These are phyloP conservation scores for Rhizophagus sp. DNA, from an alignment of 192 early-diverging fungal genomes.

Conservation along the genomic window DNA sequence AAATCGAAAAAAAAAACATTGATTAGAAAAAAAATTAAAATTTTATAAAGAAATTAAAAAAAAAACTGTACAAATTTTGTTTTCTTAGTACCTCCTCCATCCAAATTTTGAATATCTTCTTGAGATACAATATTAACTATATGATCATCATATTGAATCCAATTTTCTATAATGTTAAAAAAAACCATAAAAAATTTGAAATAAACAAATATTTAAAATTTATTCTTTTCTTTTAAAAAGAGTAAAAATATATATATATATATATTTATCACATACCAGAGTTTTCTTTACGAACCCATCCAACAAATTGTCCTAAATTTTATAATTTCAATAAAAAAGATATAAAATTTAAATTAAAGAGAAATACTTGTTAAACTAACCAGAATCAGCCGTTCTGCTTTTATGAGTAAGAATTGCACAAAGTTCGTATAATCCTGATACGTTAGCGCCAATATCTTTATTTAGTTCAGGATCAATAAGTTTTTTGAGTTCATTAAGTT, in stretches of 20 bases:
- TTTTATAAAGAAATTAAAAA: too few species aligned
- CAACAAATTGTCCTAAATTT: conserved; percentile 76
- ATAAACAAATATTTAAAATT: too few species aligned
- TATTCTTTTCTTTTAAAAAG: not conserved
- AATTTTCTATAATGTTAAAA: conserved; percentile 45
- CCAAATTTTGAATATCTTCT: conserved; percentile 87
- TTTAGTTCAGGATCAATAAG: conserved; percentile 70
- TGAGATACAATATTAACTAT: conserved; percentile 81
- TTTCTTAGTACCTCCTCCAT: conserved; percentile 84
- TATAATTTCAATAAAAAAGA: not conserved
- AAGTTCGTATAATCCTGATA: conserved; percentile 90
- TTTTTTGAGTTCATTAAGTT: conserved; percentile 42
- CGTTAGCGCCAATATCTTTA: conserved; percentile 82
- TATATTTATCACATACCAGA: conserved; percentile 43
- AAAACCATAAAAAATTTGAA: not conserved
- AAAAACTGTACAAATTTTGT: too few species aligned
- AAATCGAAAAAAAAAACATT: too few species aligned
- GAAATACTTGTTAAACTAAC: conserved; percentile 41
- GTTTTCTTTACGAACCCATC: conserved; percentile 83
- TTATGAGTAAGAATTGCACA: conserved; percentile 93
- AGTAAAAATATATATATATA: too few species aligned
- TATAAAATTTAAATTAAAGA: too few species aligned
- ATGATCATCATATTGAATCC: conserved; percentile 96
- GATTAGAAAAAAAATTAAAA: too few species aligned
- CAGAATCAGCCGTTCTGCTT: conserved; percentile 89